A percentile compares a stretch with the other conserved stretches of the same genome.
These are phyloP conservation scores for Exophiala calicioides DNA, from an alignment of 2,329 filamentous ascomycete species.

Conservation along the genomic window DNA sequence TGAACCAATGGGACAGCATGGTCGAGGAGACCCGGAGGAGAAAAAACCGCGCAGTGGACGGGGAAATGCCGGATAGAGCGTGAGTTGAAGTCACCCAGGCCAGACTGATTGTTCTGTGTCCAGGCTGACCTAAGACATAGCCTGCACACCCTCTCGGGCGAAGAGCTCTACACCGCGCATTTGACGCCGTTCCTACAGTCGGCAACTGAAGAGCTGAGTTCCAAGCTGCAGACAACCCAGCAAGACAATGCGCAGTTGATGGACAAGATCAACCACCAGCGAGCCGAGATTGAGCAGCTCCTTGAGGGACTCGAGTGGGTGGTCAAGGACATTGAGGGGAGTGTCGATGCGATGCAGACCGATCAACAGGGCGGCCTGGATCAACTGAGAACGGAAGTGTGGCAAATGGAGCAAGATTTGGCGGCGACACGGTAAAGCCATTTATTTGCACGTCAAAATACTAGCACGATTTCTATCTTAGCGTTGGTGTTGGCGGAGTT, in stretches of 20 bases:
- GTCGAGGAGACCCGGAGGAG: conserved; percentile 60
- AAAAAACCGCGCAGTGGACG: conserved; percentile 43
- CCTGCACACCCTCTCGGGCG: conserved; percentile 59
- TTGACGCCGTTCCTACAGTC: conserved; percentile 57
- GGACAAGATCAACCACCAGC: conserved; percentile 54
- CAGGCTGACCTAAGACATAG: conserved; percentile 37
- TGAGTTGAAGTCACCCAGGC: conserved; percentile 10
- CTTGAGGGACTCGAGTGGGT: conserved; percentile 57
- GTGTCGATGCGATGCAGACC: conserved; percentile 44
- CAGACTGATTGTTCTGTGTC: conserved; percentile 4
- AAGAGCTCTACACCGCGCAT: conserved; percentile 60
- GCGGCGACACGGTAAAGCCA: conserved; percentile 31
- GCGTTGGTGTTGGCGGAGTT: conserved; percentile 23
- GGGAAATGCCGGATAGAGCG: conserved; percentile 24
- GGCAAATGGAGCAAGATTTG: conserved; percentile 47
- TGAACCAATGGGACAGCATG: conserved; percentile 63
- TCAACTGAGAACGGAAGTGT: conserved; percentile 43
- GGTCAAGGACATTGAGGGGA: conserved; percentile 58
- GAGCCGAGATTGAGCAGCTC: conserved; percentile 58
- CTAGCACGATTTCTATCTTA: conserved; percentile 9
- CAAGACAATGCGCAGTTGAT: conserved; percentile 56
- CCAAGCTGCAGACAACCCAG: conserved; percentile 53
- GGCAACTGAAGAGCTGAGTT: conserved; percentile 51
- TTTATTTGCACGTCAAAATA: background rate
- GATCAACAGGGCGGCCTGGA: conserved; percentile 32